Percentiles rank a stretch among this genome's conserved stretches.
These are phyloP conservation scores for Ascosphaera acerosa DNA, from an alignment of 2,329 filamentous ascomycete species.

Conservation along the genomic window DNA sequence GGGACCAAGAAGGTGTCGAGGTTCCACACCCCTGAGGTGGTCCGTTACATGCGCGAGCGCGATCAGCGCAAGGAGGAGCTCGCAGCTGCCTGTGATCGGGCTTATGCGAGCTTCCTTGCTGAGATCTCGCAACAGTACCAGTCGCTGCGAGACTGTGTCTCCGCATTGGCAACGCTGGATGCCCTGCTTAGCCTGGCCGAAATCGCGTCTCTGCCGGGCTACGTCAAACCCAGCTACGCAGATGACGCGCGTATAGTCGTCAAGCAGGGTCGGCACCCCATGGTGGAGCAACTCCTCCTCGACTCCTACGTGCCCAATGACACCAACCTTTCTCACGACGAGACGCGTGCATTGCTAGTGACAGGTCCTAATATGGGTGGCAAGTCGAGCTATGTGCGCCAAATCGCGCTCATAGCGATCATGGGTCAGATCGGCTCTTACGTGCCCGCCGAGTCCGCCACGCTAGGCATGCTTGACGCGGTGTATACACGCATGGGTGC, in stretches of 20 bases:
- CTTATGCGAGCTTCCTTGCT: slow-evolving; percentile 45
- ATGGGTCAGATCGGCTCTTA: slow-evolving; percentile 91
- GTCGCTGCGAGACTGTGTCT: slow-evolving; percentile 64
- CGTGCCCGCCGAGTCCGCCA: slow-evolving; percentile 53
- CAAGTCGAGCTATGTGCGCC: slow-evolving; percentile 91
- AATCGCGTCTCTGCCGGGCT: slow-evolving; percentile 67
- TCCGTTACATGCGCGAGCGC: slow-evolving; percentile 57
- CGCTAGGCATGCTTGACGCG: slow-evolving; percentile 63
- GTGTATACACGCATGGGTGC: slow-evolving; percentile 93
- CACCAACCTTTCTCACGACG: slow-evolving; percentile 40
- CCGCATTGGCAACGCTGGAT: slow-evolving; percentile 66
- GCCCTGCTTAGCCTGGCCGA: slow-evolving; percentile 68
- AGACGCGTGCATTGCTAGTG: slow-evolving; percentile 53
- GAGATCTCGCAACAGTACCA: slow-evolving; percentile 70
- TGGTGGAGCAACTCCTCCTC: slow-evolving; percentile 76
- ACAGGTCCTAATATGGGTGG: slow-evolving; percentile 98
- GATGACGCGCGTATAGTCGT: slow-evolving; percentile 44
- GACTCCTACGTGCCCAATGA: slow-evolving; percentile 81
- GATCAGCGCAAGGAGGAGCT: slow-evolving; percentile 90
- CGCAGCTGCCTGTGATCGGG: slow-evolving; percentile 68
- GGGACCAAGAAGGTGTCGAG: slow-evolving; percentile 80
- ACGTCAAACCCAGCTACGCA: slow-evolving; percentile 49
- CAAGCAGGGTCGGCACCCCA: slow-evolving; percentile 60
- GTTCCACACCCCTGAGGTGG: slow-evolving; percentile 82
- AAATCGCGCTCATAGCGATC: slow-evolving; percentile 71